Evolutionary conservation across 2,329 filamentous ascomycete species (phyloP), one percentile per base, ranked within the genome.

Genomic region (Ophiostoma triangulosporum): DNA sequence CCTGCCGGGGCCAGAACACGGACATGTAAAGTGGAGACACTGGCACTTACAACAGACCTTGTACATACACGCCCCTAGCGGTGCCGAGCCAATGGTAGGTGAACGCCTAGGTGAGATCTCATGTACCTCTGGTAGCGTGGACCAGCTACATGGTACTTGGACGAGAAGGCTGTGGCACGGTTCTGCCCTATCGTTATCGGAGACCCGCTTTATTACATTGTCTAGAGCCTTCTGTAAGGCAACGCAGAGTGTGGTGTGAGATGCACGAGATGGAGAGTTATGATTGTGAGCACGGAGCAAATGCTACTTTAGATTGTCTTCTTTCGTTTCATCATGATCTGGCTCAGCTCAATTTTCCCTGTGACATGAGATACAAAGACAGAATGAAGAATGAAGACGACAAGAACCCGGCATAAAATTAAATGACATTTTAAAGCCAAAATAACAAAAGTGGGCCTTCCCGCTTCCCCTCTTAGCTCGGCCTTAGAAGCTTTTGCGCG

Each of bases 401-500:
- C n/a, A n/a, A n/a, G n/a, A n/a, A n/a, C n/a, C n/a, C n/a, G n/a
- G n/a, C n/a, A n/a, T n/a, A n/a, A n/a, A n/a, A n/a, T n/a, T n/a
- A n/a, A n/a, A n/a, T n/a, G n/a, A n/a, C n/a, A n/a, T n/a, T n/a
- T 4, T n/a, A 40, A 38, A 22, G 20, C 8, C 20, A 22, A 33
- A 35, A 15, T n/a, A 45, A 50, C 15, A 38, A 38, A 38, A 53
- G 17, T 33, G 20, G 49, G 36, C 24, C 24, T 38, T 33, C 52
- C 29, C 26, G 12, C 6, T 27, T 24, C 29, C 32, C 11, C 15
- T 22, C 40, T 27, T 45, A 20, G 20, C 35, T 55, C 53, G 53
- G 49, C 20, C 33, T 40, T 55, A 33, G 5, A 36, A n/a, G 20
- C 20, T 38, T 40, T 9, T 20, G n/a, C 53, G 53, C 53, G 53